A percentile compares a stretch with the other conserved stretches of the same genome.
These are phyloP conservation scores for Penicillium hesseltinei DNA, from an alignment of 2,329 filamentous ascomycete genomes.

Conservation along the genomic window DNA sequence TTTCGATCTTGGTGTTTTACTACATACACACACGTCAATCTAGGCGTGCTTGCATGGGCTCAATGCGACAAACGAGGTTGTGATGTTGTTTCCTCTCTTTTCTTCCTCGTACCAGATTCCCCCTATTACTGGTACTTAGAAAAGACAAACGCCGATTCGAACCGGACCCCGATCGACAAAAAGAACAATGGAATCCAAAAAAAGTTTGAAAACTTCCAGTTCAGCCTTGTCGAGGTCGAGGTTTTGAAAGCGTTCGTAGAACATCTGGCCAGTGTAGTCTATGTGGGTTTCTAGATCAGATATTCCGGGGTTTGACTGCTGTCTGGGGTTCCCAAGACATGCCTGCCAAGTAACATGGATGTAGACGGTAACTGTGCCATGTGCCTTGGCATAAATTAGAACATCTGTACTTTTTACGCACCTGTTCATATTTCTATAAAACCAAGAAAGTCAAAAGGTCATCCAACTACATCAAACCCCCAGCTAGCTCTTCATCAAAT, in stretches of 20 bases:
- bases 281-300: background rate
- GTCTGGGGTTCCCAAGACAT: background rate
- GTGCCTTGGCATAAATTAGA: background rate
- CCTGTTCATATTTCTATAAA: background rate
- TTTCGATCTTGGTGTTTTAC: constrained; percentile 28
- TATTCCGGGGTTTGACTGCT: background rate
- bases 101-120: constrained; percentile 17
- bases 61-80: constrained; percentile 36
- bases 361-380: background rate
- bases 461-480: background rate
- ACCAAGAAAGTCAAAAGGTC: background rate
- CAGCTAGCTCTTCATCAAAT: too few species aligned
- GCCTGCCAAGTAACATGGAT: background rate
- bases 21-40: constrained; percentile 26
- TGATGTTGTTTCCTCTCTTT: constrained; percentile 24
- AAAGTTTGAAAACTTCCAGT: constrained; percentile 31
- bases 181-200: constrained; percentile 32
- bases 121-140: constrained; percentile 15
- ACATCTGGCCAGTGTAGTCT: constrained; percentile 9
- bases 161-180: constrained; percentile 23
- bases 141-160: constrained; percentile 16
- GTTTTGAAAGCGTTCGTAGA: constrained; percentile 11
- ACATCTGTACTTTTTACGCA: background rate
- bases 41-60: constrained; percentile 31
- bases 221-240: constrained; percentile 19